These are phyloP conservation scores for Cercospora citrullina DNA, from an alignment of 2,329 filamentous ascomycete species.

Conservation along the genomic window DNA sequence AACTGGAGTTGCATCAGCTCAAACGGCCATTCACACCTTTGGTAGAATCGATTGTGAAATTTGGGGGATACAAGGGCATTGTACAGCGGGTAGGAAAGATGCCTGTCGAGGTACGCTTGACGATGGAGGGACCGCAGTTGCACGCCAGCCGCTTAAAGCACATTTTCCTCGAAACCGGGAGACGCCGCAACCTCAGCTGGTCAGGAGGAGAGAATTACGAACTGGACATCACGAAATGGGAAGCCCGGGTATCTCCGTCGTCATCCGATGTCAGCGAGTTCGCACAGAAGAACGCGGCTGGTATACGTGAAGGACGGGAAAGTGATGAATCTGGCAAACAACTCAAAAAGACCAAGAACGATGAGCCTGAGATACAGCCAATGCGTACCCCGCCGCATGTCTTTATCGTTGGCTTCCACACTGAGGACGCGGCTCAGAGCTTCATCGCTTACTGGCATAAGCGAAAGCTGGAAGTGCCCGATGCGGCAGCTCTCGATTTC, in stretches of 20 bases:
- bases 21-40: conserved; percentile 39
- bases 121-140: conserved; percentile 38
- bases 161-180: conserved; percentile 32
- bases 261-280: conserved; percentile 7
- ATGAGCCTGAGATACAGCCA: conserved; percentile 7
- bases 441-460: conserved; percentile 57
- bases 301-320: conserved; percentile 4
- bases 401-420: conserved; percentile 56
- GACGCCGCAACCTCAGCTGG: conserved; percentile 33
- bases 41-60: conserved; percentile 39
- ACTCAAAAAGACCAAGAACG: background rate
- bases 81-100: conserved; percentile 32
- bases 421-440: conserved; percentile 55
- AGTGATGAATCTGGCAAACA: background rate
- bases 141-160: conserved; percentile 25
- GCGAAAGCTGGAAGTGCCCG: conserved; percentile 42
- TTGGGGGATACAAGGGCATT: conserved; percentile 38
- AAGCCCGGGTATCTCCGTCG: conserved; percentile 18
- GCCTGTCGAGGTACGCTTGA: conserved; percentile 39
- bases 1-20: conserved; percentile 40
- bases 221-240: conserved; percentile 33
- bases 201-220: conserved; percentile 30
- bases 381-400: conserved; percentile 44
- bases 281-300: conserved; percentile 10
- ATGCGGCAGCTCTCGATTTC: conserved; percentile 12